Conservation (phyloP, 495 filamentous ascomycete species). For the Talaromyces nanjingensis region DNA sequence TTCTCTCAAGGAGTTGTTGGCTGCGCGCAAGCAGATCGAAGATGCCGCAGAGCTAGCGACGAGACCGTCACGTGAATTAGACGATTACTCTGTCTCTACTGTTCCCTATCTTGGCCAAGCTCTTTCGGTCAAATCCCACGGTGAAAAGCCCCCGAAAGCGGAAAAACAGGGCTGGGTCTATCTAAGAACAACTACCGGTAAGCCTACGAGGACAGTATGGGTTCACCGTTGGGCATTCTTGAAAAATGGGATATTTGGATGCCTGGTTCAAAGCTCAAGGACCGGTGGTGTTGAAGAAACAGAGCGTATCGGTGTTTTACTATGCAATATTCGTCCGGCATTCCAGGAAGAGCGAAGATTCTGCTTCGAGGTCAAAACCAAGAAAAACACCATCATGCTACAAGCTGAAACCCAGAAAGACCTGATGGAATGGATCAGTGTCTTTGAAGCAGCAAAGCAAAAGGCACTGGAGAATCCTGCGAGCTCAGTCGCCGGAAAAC, state of each 20-base stretch:
- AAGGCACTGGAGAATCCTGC: conserved; percentile 75
- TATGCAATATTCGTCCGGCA: conserved; percentile 86
- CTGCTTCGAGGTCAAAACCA: conserved; percentile 98
- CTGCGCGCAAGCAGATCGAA: conserved; percentile 76
- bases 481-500: conserved; percentile 52
- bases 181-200: conserved; percentile 72
- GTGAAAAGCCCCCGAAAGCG: conserved; percentile 30
- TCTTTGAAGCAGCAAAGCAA: conserved; percentile 89
- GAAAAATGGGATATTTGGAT: conserved; percentile 92
- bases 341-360: conserved; percentile 90
- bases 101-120: conserved; percentile 76
- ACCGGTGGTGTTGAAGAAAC: conserved; percentile 88
- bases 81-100: conserved; percentile 83
- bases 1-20: conserved; percentile 71
- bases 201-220: conserved; percentile 83
- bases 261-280: conserved; percentile 78
- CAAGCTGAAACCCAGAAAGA: conserved; percentile 91
- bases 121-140: conserved; percentile 39
- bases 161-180: conserved; percentile 97
- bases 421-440: conserved; percentile 82
- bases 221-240: conserved; percentile 90
- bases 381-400: conserved; percentile 79
- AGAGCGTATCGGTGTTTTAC: conserved; percentile 88
- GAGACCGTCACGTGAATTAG: conserved; percentile 81
- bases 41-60: conserved; percentile 62